These are phyloP conservation scores for Apiotrichum veenhuisii DNA, from an alignment of 1,284 basidiomycete species.

Conservation along the genomic window DNA sequence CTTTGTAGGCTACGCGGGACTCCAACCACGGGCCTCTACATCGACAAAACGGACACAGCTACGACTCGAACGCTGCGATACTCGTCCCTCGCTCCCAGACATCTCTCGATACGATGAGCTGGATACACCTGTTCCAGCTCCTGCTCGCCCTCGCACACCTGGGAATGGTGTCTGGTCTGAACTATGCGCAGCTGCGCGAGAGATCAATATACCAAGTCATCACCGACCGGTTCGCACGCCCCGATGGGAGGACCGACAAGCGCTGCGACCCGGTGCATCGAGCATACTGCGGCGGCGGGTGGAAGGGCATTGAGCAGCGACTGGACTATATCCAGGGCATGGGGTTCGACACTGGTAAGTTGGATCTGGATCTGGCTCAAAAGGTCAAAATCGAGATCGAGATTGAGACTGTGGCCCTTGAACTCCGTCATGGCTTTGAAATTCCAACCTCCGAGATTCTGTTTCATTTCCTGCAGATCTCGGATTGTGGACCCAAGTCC, in stretches of 20 bases:
- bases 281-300: conserved; percentile 46
- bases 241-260: conserved; percentile 26
- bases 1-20: too few species aligned
- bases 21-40: too few species aligned
- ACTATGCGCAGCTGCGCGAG: conserved; percentile 33
- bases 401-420: too few species aligned
- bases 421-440: too few species aligned
- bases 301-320: conserved; percentile 36
- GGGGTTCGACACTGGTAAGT: conserved; percentile 48
- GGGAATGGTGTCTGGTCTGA: conserved; percentile 27
- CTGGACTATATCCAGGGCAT: conserved; percentile 49
- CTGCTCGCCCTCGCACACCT: conserved; percentile 13
- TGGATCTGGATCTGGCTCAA: background rate
- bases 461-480: too few species aligned
- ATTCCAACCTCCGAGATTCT: too few species aligned
- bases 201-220: conserved; percentile 48
- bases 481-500: background rate
- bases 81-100: too few species aligned
- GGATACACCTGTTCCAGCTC: background rate
- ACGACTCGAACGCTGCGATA: too few species aligned
- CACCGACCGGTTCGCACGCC: conserved; percentile 46
- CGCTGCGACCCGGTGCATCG: conserved; percentile 29
- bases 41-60: too few species aligned
- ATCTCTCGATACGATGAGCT: conserved; percentile 2
- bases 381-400: too few species aligned